A percentile compares a stretch with the other conserved stretches of the same genome.
phyloP scores from a whole-genome alignment of 148 eudicot species.

The Fallopia convolvulus region DNA sequence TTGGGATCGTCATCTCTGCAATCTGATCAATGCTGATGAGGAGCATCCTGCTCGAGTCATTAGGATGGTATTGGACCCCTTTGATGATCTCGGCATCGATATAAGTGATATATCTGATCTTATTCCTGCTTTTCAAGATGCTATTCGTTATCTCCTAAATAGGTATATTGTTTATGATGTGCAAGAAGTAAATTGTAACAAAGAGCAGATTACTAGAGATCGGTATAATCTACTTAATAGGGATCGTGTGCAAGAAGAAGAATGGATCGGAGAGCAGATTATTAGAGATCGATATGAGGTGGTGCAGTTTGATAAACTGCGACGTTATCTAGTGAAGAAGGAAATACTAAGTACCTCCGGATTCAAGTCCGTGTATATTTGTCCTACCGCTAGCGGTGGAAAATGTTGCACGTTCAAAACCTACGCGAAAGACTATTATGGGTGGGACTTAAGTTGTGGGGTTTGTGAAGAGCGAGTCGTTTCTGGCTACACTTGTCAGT shows the following conservation, averaged over 20 bases:
- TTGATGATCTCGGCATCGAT: not conserved
- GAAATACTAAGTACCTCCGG: not conserved
- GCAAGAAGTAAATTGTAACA: not conserved
- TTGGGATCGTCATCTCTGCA: not conserved
- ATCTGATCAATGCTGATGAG: not conserved
- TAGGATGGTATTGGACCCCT: not conserved
- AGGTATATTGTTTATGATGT: not conserved
- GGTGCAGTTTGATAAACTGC: not conserved
- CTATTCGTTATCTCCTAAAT: not conserved
- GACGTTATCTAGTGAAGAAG: not conserved
- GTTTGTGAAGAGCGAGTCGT: not conserved
- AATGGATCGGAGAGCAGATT: not conserved
- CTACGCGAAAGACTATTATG: too few relatives aligned
- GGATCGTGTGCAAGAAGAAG: not conserved
- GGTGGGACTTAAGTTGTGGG: not conserved
- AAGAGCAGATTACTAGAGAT: too few relatives aligned
- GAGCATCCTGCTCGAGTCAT: not conserved
- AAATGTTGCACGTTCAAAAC: not conserved
- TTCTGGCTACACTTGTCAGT: not conserved
- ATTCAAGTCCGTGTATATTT: not conserved
- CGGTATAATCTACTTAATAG: not conserved
- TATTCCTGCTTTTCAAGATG: not conserved
- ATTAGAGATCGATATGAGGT: not conserved
- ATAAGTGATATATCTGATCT: not conserved
- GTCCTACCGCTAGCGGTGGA: not conserved